Evolutionary conservation across 208 protist species (phyloP).

Genomic region (Eutreptiella sp.): DNA sequence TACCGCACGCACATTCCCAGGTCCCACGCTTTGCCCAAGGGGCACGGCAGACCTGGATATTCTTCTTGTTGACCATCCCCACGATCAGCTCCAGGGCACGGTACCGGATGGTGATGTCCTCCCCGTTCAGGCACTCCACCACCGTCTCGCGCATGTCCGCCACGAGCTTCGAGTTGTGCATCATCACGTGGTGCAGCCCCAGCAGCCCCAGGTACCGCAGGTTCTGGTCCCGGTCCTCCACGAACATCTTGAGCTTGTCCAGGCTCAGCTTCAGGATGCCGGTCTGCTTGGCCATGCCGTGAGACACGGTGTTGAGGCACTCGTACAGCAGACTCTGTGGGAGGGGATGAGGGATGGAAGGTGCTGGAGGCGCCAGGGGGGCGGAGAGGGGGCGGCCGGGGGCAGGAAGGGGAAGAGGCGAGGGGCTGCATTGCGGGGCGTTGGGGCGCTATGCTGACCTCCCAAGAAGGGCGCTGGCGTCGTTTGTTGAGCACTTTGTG

Average conservation of each 20-base stretch:
- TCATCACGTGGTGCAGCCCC: conserved; percentile 79
- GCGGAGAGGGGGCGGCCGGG: too few relatives aligned
- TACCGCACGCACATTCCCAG: neutral
- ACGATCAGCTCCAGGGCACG: conserved; percentile 84
- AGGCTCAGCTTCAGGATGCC: conserved; percentile 78
- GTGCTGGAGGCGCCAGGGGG: too few relatives aligned
- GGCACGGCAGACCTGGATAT: conserved; percentile 66
- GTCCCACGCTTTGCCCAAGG: neutral
- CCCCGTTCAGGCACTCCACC: conserved; percentile 84
- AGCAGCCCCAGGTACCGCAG: conserved; percentile 96
- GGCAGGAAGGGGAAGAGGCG: too few relatives aligned
- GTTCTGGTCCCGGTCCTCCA: conserved; percentile 96
- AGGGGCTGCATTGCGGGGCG: too few relatives aligned
- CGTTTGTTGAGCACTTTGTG: too few relatives aligned
- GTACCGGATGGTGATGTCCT: conserved; percentile 88
- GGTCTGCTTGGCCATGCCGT: conserved; percentile 66
- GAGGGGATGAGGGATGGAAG: too few relatives aligned
- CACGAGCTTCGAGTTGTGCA: conserved; percentile 81
- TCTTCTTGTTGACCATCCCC: conserved; percentile 83
- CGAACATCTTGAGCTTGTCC: conserved; percentile 84
- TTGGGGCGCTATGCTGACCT: too few relatives aligned
- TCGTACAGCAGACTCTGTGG: conserved; percentile 93
- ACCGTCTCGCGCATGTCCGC: conserved; percentile 79
- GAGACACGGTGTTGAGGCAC: conserved; percentile 86
- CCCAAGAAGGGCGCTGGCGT: too few relatives aligned